phyloP scores from a whole-genome alignment of 2,329 filamentous ascomycete genomes.

The Curvularia hawaiiensis region DNA sequence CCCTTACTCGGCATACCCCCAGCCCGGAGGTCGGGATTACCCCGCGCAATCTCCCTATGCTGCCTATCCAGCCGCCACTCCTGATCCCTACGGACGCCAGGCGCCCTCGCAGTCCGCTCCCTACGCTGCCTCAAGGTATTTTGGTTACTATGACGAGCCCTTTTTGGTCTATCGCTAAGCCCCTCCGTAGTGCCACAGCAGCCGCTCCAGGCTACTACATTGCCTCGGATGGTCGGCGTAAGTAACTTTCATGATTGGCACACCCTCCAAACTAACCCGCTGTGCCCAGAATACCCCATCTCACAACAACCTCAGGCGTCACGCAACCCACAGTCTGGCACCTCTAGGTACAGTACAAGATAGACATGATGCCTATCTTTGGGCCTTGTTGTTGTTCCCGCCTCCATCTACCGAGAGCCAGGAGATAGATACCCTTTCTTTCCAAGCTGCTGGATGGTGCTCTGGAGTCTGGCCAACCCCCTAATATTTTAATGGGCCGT shows the following conservation, averaged over 20 bases:
- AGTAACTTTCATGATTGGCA: slow-evolving; percentile 24
- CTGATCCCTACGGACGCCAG: slow-evolving; percentile 36
- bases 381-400: slow-evolving; percentile 36
- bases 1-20: slow-evolving; percentile 39
- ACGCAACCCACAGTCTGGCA: slow-evolving; percentile 31
- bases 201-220: slow-evolving; percentile 45
- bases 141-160: slow-evolving; percentile 45
- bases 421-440: slow-evolving; percentile 46
- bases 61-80: slow-evolving; percentile 37
- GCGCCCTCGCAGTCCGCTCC: slow-evolving; percentile 27
- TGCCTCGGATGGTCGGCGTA: slow-evolving; percentile 47
- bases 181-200: slow-evolving; percentile 38
- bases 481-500: slow-evolving; percentile 35
- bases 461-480: slow-evolving; percentile 36
- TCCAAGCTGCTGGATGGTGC: slow-evolving; percentile 36
- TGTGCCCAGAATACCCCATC: slow-evolving; percentile 39
- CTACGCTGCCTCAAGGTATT: slow-evolving; percentile 48
- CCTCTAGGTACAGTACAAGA: slow-evolving; percentile 31
- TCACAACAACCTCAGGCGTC: slow-evolving; percentile 36
- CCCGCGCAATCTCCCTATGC: slow-evolving; percentile 27
- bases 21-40: slow-evolving; percentile 32
- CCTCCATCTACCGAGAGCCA: slow-evolving; percentile 38
- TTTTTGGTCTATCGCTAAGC: slow-evolving; percentile 51
- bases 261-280: slow-evolving; percentile 24
- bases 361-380: slow-evolving; percentile 33